phyloP scores from a whole-genome alignment of 768 basidiomycete genomes.

The Neoboletus subvelutipes region DNA sequence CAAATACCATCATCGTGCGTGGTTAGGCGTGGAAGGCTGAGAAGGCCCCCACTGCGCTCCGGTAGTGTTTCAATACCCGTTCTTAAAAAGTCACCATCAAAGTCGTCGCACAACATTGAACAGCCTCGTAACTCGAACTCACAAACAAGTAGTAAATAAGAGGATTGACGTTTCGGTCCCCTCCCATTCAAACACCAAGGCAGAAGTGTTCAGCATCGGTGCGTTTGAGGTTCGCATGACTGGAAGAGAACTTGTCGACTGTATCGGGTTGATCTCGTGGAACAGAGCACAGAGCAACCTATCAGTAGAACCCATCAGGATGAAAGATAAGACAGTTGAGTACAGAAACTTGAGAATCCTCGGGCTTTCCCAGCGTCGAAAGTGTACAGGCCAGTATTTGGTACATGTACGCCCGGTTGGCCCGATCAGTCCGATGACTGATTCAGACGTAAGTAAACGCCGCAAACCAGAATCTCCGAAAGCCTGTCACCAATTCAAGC shows the following conservation, averaged over 20 bases:
- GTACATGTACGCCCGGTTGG: neutral
- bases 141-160: conserved; percentile 48
- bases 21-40: too few species aligned
- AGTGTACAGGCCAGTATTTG: neutral
- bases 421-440: neutral
- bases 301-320: conserved; percentile 5
- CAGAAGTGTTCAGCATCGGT: conserved; percentile 61
- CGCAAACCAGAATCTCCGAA: neutral
- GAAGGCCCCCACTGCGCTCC: conserved; percentile 42
- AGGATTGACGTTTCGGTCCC: conserved; percentile 56
- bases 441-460: too few species aligned
- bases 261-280: neutral
- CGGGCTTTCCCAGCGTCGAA: neutral
- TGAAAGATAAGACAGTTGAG: neutral
- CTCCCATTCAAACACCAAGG: conserved; percentile 59
- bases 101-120: too few species aligned
- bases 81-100: conserved; percentile 12
- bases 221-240: conserved; percentile 48
- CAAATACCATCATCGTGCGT: conserved; percentile 21
- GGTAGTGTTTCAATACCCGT: conserved; percentile 28
- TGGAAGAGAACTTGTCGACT: conserved; percentile 16
- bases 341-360: neutral
- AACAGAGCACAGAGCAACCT: conserved; percentile 9
- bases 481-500: neutral
- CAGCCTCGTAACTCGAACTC: conserved; percentile 2